These are phyloP conservation scores for Halophytophthora batemanensis DNA, from an alignment of 352 stramenopile species.

Conservation along the genomic window DNA sequence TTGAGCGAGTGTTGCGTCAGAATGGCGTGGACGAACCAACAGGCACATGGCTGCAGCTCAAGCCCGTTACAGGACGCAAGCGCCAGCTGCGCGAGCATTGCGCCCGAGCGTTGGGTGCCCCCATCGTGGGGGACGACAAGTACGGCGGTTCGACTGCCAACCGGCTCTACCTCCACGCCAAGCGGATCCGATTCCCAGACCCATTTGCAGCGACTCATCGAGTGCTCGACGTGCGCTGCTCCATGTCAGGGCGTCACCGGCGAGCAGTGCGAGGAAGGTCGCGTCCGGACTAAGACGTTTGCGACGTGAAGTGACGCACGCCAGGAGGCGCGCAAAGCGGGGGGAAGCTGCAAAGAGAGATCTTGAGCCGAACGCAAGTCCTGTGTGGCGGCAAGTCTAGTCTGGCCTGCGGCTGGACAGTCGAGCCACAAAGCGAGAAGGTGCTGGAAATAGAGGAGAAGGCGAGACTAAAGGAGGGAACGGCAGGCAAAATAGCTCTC, in stretches of 20 bases:
- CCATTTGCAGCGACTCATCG: conserved; percentile 21
- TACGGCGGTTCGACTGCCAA: conserved; percentile 26
- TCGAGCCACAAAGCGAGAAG: neutral
- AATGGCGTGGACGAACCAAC: conserved; percentile 2
- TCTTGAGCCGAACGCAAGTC: conserved; percentile 8
- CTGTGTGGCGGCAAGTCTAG: conserved; percentile 5
- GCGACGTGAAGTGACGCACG: too few relatives aligned
- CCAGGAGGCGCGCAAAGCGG: neutral
- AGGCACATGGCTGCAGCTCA: conserved; percentile 48
- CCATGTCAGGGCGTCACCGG: conserved; percentile 2
- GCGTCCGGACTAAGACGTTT: too few relatives aligned
- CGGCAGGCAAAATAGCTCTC: conserved; percentile 7
- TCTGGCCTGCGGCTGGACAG: neutral
- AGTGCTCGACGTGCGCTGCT: conserved; percentile 20
- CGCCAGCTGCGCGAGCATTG: conserved; percentile 70
- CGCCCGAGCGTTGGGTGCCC: conserved; percentile 28
- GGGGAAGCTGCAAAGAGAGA: neutral
- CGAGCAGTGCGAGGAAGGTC: neutral
- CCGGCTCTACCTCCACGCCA: conserved; percentile 56
- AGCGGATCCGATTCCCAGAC: conserved; percentile 44
- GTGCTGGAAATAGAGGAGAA: conserved; percentile 33
- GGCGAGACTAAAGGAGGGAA: neutral
- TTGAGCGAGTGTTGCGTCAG: conserved; percentile 18
- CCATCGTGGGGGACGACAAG: conserved; percentile 56
- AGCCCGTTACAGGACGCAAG: conserved; percentile 57